Evolutionary conservation across 495 filamentous ascomycete species (phyloP), one percentile per base, ranked within the genome.

Genomic region (Stereocaulon alpinum): DNA sequence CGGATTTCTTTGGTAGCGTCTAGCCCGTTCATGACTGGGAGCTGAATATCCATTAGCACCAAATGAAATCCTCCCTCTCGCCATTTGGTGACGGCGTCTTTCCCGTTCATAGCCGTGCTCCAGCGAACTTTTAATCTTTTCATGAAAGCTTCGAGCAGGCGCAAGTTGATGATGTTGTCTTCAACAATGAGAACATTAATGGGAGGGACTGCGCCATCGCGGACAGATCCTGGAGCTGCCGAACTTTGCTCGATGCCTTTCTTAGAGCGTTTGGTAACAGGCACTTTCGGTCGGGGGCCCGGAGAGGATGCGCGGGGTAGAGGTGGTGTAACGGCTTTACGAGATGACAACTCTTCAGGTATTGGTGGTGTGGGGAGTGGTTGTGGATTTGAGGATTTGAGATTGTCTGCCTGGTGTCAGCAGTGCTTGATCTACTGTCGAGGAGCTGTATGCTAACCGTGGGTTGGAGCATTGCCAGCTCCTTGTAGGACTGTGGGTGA

Each of bases 131-230:
- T 96, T 40, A 98, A 80, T 48, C 92, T 81, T 69, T 95, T 96
- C 80, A 97, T 93, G 69, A 98, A 95, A 0, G 90, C 91, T 66
- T 97, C 93, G 2, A 98, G 74, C 6, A 98, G 81, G 52, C 88
- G 84, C 52, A 97, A 77, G 65, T 98, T 98, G 77, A 98, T 97
- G 60, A 92, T 86, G 70, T 98, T 98, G 74, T 98, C 93, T 74
- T 98, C 93, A 40, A 98, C 93, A 58, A 98, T 96, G 18, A 98
- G 77, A 10, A 97, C 91, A 64, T 95, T 97, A 71, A 98, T 98
- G 22, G 93, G 93, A 11, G 93, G 93, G 3, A 98, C 91, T 6
- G 87, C 86, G 55, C 84, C 84, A 65, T 88, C 87, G 14, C 93
- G 81, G 50, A 89, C 85, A 2, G 85, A 76, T 57, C 18, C 73